These are phyloP conservation scores for Sporothrix mexicana DNA, from an alignment of 2,329 filamentous ascomycete genomes.

Conservation along the genomic window DNA sequence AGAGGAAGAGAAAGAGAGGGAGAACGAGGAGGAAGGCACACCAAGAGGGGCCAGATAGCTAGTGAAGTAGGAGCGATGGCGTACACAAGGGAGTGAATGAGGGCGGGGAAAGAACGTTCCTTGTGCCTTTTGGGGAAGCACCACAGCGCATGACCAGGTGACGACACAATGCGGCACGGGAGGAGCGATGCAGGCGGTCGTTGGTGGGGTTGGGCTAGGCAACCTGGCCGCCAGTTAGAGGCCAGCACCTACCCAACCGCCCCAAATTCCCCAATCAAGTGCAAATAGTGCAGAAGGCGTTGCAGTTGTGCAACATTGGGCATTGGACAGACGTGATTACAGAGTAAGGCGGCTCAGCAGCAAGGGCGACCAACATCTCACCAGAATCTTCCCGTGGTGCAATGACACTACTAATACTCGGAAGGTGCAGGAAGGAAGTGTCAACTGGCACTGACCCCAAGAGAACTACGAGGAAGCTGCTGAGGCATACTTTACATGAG, in stretches of 20 bases:
- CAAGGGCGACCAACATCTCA: background rate
- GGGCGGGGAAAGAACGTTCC: conserved; percentile 5
- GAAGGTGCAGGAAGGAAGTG: background rate
- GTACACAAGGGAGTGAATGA: background rate
- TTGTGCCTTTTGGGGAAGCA: background rate
- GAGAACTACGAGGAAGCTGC: background rate
- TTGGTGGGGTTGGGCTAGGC: conserved; percentile 21
- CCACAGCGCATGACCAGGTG: conserved; percentile 27
- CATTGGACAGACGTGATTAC: background rate
- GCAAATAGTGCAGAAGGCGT: background rate
- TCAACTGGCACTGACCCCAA: background rate
- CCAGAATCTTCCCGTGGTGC: background rate
- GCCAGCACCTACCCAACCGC: background rate
- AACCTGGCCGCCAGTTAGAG: background rate
- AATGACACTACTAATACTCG: background rate
- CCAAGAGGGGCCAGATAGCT: conserved; percentile 13
- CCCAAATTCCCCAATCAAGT: conserved; percentile 13
- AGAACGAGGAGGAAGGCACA: background rate
- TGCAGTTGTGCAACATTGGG: too few species aligned
- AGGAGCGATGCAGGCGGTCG: conserved; percentile 13
- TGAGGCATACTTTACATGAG: background rate
- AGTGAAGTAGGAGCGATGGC: conserved; percentile 17
- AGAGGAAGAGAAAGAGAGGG: background rate
- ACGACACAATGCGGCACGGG: conserved; percentile 19
- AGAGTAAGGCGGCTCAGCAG: background rate